Base-by-base conservation (phyloP, 2,329 filamentous ascomycete genomes). In the Trichoderma lentiforme region DNA sequence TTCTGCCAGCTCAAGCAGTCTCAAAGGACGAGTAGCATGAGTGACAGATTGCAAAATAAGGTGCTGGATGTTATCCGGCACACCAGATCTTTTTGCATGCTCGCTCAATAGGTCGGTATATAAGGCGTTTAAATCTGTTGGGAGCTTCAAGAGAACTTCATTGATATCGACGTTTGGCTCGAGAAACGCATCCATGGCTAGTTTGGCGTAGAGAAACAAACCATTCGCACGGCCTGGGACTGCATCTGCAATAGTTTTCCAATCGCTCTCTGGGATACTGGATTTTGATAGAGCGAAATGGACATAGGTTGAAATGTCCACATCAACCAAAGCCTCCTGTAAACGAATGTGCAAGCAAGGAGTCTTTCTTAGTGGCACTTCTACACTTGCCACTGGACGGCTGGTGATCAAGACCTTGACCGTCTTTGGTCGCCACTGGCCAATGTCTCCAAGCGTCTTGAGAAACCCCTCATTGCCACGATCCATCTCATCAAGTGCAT, bases 401-500 rank as follows among this genome's bases (percentile, higher is more conserved):
- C 83, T 85, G 0, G 85, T 86, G 9, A 84, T 78, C 0, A 84
- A 30, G 0, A 86, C 71, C 74, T 85, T 86, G 73, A 84, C 76
- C 18, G 74, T 75, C 0, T 63, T 62, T 2, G 82, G 79, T 11
- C 71, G 75, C 76, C 77, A 78, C 7, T 74, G 70, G 1, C 79
- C 80, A 0, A 86, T 75, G 0, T 72, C 67, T 1, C 74, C 77
- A 2, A 86, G 75, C 1, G 72, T 63, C 8, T 77, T 56, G 1
- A 84, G 73, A 34, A 84, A 83, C 5, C 12, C 26, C 0, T 72
- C 53, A 32, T 83, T 77, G 0, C 77, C 81, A 15, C 75, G 34
- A 65, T 84, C 81, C 80, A 86, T 84, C 75, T 86, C 84, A 73
- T 86, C 85, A 2, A 86, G 76, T 1, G 83, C 83, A 72, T 85